A percentile compares a stretch with the other conserved stretches of the same genome.
Evolutionary conservation across 202 grass and related monocot species (phyloP).

Genomic region (Tripidium arundinaceum): DNA sequence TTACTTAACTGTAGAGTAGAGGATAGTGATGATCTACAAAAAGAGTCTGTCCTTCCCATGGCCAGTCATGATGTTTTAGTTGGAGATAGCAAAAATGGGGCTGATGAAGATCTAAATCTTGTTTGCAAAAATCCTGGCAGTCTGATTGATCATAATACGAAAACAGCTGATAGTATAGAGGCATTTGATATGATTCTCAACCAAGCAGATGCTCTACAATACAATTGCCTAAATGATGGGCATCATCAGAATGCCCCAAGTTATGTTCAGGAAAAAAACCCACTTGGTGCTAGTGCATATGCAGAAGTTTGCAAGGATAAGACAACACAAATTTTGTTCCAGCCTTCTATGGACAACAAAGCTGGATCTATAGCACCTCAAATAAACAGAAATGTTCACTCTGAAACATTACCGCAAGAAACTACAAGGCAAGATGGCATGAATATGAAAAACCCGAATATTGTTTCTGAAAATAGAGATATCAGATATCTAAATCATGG

Average conservation of each 20-base stretch:
- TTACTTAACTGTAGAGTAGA: slow-evolving; percentile 26
- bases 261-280: slow-evolving; percentile 1
- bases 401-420: slow-evolving; percentile 19
- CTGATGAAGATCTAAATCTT: slow-evolving; percentile 31
- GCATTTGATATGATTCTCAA: slow-evolving; percentile 3
- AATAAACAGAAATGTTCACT: slow-evolving; percentile 14
- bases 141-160: background rate
- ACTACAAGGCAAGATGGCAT: background rate
- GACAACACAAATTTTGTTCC: background rate
- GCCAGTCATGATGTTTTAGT: slow-evolving; percentile 9
- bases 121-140: background rate
- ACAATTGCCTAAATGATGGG: slow-evolving; percentile 11
- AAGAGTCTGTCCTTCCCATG: slow-evolving; percentile 5
- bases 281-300: background rate
- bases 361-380: background rate
- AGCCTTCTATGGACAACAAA: slow-evolving; percentile 13
- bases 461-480: slow-evolving; percentile 20
- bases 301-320: slow-evolving; percentile 15
- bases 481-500: slow-evolving; percentile 1
- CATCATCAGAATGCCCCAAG: slow-evolving; percentile 9
- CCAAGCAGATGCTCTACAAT: slow-evolving; percentile 19
- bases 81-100: background rate
- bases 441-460: slow-evolving; percentile 1
- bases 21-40: slow-evolving; percentile 35
- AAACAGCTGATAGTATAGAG: background rate